Conservation (phyloP, 805 yeast genomes). For the Dipodascopsis uninucleata region DNA sequence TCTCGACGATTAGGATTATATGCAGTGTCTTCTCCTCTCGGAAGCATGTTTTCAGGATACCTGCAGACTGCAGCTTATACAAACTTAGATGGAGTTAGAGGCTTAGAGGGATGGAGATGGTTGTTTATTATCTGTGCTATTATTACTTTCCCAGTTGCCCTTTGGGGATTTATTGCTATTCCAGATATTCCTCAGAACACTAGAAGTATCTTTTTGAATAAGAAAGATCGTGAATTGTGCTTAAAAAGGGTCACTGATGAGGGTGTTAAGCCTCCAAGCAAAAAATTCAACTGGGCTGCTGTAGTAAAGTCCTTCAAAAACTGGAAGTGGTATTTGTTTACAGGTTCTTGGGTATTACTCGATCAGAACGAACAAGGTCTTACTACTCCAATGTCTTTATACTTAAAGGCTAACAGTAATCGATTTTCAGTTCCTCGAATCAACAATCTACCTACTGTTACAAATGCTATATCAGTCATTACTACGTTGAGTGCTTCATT, state of each 20-base stretch:
- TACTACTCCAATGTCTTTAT: slow-evolving; percentile 11
- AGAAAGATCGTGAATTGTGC: slow-evolving; percentile 36
- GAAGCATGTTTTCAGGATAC: slow-evolving; percentile 45
- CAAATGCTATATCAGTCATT: slow-evolving; percentile 42
- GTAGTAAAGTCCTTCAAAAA: slow-evolving; percentile 31
- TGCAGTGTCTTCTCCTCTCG: slow-evolving; percentile 42
- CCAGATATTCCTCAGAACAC: slow-evolving; percentile 52
- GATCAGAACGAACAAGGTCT: slow-evolving; percentile 28
- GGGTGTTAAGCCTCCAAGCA: slow-evolving; percentile 31
- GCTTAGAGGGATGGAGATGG: slow-evolving; percentile 60
- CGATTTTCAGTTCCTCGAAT: slow-evolving; percentile 37
- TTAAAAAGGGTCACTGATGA: slow-evolving; percentile 32
- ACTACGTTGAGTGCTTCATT: slow-evolving; percentile 37
- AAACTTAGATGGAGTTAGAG: slow-evolving; percentile 42
- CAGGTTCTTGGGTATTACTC: slow-evolving; percentile 38
- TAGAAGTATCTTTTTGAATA: slow-evolving; percentile 35
- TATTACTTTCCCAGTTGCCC: slow-evolving; percentile 40
- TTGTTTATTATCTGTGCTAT: slow-evolving; percentile 62
- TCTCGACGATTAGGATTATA: slow-evolving; percentile 43
- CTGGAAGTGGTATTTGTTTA: slow-evolving; percentile 38
- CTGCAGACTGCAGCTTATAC: slow-evolving; percentile 44
- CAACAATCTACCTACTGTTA: slow-evolving; percentile 44
- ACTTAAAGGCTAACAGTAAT: slow-evolving; percentile 9
- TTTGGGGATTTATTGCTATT: slow-evolving; percentile 42
- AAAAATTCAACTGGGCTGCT: slow-evolving; percentile 25